Conservation (phyloP, 1,284 basidiomycete species). For the Tilletia setariae region DNA sequence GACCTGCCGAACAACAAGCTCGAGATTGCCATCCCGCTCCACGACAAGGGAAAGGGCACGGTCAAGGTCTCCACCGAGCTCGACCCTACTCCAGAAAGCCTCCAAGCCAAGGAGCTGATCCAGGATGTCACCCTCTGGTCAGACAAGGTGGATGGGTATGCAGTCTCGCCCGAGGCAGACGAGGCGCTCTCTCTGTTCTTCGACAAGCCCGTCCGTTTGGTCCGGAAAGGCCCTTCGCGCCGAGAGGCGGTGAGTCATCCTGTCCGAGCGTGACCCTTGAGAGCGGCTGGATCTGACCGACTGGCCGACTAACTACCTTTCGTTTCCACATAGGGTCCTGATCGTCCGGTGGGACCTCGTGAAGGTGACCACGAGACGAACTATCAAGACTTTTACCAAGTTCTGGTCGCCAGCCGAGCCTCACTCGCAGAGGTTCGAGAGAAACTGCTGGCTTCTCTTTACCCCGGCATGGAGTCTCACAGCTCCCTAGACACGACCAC, state of each 20-base stretch:
- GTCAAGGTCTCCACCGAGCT: conserved; percentile 29
- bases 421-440: conserved; percentile 37
- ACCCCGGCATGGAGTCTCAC: conserved; percentile 21
- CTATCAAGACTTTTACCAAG: conserved; percentile 38
- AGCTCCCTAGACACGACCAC: background rate
- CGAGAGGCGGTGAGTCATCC: conserved; percentile 15
- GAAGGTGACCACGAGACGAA: background rate
- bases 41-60: conserved; percentile 27
- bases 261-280: too few species aligned
- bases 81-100: conserved; percentile 28
- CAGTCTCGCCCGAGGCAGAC: conserved; percentile 39
- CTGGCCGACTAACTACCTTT: background rate
- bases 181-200: conserved; percentile 39
- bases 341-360: conserved; percentile 2
- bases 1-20: conserved; percentile 27
- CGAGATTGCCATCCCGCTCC: conserved; percentile 37
- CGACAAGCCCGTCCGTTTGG: conserved; percentile 38
- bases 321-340: background rate
- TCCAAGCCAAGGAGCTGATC: conserved; percentile 33
- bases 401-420: conserved; percentile 34
- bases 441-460: conserved; percentile 38
- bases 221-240: conserved; percentile 38
- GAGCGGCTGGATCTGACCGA: too few species aligned
- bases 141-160: conserved; percentile 39
- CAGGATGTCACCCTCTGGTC: conserved; percentile 41